Evolutionary conservation across 768 basidiomycete species (phyloP).

Genomic region (Tephrocybe sp.): DNA sequence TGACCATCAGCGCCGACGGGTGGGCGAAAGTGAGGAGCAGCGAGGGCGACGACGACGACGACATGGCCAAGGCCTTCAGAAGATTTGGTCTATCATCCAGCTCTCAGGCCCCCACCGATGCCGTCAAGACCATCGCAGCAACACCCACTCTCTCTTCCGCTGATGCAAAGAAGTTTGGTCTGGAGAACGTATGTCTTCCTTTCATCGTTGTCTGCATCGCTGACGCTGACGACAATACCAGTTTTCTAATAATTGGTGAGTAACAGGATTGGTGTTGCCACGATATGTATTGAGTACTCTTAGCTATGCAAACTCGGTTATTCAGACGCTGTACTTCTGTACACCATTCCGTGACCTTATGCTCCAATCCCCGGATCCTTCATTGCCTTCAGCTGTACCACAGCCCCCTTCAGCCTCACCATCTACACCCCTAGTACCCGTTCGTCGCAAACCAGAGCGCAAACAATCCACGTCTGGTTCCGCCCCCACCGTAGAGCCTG

Average conservation of each 20-base stretch:
- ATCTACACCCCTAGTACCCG: constrained; percentile 31
- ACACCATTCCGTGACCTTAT: constrained; percentile 89
- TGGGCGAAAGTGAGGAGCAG: constrained; percentile 6
- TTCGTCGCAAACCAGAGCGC: constrained; percentile 59
- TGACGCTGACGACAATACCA: constrained; percentile 26
- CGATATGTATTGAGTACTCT: constrained; percentile 15
- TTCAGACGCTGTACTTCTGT: constrained; percentile 96
- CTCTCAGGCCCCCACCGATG: constrained; percentile 18
- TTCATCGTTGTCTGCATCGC: constrained; percentile 2
- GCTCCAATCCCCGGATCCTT: constrained; percentile 61
- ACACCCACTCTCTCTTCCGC: constrained; percentile 45
- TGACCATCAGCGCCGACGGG: constrained; percentile 6
- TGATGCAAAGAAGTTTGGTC: constrained; percentile 88
- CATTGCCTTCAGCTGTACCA: constrained; percentile 28
- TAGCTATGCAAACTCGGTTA: constrained; percentile 98
- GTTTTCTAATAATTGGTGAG: constrained; percentile 97
- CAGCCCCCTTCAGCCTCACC: constrained; percentile 21
- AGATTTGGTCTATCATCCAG: constrained; percentile 12
- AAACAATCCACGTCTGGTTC: constrained; percentile 32
- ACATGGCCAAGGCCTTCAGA: constrained; percentile 12
- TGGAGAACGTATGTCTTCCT: constrained; percentile 81
- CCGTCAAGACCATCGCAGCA: constrained; percentile 29
- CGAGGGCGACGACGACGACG: constrained; percentile 10
- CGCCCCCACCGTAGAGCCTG: constrained; percentile 22
- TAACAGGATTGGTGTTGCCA: background rate